phyloP scores from a whole-genome alignment of 108 stramenopile genomes.

The Stephanodiscus minutulus region DNA sequence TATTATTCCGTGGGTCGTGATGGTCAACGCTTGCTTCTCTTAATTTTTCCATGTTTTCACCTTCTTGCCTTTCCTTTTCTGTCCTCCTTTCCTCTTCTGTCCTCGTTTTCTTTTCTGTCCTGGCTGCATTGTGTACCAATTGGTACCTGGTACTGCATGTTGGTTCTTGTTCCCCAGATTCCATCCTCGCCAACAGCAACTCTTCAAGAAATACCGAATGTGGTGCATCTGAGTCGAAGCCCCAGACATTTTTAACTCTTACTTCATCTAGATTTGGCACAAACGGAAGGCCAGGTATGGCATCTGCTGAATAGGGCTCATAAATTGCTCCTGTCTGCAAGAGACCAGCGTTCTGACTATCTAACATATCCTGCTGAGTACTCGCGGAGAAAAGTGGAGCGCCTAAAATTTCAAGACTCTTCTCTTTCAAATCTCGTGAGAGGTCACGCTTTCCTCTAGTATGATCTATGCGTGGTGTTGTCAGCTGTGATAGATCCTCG shows the following conservation, averaged over 20 bases:
- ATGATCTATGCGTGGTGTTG: constrained; percentile 49
- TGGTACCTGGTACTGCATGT: constrained; percentile 30
- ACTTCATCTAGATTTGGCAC: constrained; percentile 36
- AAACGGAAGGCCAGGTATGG: constrained; percentile 6
- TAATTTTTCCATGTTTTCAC: constrained; percentile 42
- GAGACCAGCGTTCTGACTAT: neutral
- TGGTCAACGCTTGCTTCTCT: constrained; percentile 55
- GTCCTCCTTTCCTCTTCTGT: constrained; percentile 31
- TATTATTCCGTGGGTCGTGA: constrained; percentile 72
- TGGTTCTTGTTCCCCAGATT: constrained; percentile 47
- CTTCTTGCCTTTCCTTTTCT: constrained; percentile 31
- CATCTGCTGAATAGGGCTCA: neutral
- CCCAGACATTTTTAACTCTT: neutral
- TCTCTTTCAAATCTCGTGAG: constrained; percentile 2
- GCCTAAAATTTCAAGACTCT: constrained; percentile 2
- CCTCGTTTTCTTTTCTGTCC: constrained; percentile 12
- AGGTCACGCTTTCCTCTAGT: constrained; percentile 31
- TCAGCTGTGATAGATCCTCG: constrained; percentile 27
- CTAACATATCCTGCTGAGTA: neutral
- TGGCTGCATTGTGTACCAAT: neutral
- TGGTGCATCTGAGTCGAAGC: constrained; percentile 22
- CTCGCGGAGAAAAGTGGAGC: constrained; percentile 17
- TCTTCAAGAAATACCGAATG: constrained; percentile 49
- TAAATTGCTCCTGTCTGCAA: neutral
- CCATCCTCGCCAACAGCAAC: constrained; percentile 50